Percentiles rank a stretch among this genome's conserved stretches.
Evolutionary conservation across 2,329 filamentous ascomycete genomes (phyloP).

Genomic region (Cladophialophora exuberans): DNA sequence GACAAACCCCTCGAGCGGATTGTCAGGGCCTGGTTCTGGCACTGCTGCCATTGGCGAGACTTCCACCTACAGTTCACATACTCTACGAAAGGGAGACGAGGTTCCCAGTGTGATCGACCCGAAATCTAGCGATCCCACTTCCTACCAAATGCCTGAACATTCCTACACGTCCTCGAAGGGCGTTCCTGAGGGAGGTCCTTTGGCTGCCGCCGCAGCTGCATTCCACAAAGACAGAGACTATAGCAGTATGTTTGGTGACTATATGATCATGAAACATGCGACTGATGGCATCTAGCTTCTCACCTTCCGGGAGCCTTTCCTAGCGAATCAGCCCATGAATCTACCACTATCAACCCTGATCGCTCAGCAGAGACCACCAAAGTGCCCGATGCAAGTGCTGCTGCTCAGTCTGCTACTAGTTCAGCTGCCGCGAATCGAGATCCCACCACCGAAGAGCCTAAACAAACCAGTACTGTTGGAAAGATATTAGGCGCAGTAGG

Average conservation of each 20-base stretch:
- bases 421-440: background rate
- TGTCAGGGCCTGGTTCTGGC: conserved; percentile 11
- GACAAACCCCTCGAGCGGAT: background rate
- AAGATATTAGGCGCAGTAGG: conserved; percentile 32
- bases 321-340: conserved; percentile 15
- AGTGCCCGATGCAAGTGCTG: background rate
- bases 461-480: conserved; percentile 19
- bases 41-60: conserved; percentile 29
- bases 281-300: conserved; percentile 17
- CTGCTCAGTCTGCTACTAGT: conserved; percentile 12
- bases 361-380: conserved; percentile 10
- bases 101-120: conserved; percentile 26
- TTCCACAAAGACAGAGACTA: conserved; percentile 23
- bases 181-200: conserved; percentile 21
- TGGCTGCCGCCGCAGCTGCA: conserved; percentile 19
- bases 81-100: conserved; percentile 26
- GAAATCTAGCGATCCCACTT: conserved; percentile 28
- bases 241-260: conserved; percentile 17
- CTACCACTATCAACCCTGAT: conserved; percentile 10
- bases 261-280: background rate
- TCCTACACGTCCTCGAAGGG: conserved; percentile 21
- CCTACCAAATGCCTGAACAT: conserved; percentile 30
- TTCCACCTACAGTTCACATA: conserved; percentile 28
- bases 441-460: conserved; percentile 1
- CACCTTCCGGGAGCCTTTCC: conserved; percentile 27